Evolutionary conservation across 1,139 yeast genomes (phyloP).

Genomic region (Candida sp.): DNA sequence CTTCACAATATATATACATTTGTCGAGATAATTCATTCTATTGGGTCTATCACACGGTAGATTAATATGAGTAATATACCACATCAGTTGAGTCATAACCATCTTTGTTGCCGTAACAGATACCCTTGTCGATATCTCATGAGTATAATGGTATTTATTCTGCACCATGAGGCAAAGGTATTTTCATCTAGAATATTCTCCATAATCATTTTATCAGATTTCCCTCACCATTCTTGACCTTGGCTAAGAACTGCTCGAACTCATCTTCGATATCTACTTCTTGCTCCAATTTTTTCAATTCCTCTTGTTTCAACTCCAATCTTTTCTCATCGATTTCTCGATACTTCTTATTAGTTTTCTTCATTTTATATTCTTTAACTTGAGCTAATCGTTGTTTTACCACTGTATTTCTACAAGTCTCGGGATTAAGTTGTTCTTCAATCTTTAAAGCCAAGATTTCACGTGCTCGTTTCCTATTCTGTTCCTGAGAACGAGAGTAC

Average conservation of each 20-base stretch:
- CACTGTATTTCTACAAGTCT: slow-evolving; percentile 50
- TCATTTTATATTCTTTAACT: slow-evolving; percentile 49
- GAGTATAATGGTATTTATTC: too few relatives aligned
- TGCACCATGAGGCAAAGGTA: too few relatives aligned
- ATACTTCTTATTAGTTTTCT: slow-evolving; percentile 56
- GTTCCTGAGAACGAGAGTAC: slow-evolving; percentile 83
- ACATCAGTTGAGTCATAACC: too few relatives aligned
- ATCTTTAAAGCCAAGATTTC: slow-evolving; percentile 75
- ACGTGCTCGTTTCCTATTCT: slow-evolving; percentile 80
- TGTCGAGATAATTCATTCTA: too few relatives aligned
- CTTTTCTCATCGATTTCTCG: slow-evolving; percentile 34
- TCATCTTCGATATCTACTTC: slow-evolving; percentile 28
- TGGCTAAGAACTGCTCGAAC: slow-evolving; percentile 17
- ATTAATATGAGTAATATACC: too few relatives aligned
- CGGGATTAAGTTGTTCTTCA: slow-evolving; percentile 57
- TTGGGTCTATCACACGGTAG: too few relatives aligned
- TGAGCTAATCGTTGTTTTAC: slow-evolving; percentile 49
- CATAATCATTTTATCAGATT: too few relatives aligned
- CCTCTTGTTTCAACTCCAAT: slow-evolving; percentile 11
- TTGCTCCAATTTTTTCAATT: slow-evolving; percentile 9
- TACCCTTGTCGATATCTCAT: too few relatives aligned
- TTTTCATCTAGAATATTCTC: too few relatives aligned
- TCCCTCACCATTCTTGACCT: not conserved
- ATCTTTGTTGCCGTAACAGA: too few relatives aligned
- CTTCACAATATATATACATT: too few relatives aligned